Base-by-base conservation (phyloP, 2,329 filamentous ascomycete genomes). In the Aspergillus arachidicola region DNA sequence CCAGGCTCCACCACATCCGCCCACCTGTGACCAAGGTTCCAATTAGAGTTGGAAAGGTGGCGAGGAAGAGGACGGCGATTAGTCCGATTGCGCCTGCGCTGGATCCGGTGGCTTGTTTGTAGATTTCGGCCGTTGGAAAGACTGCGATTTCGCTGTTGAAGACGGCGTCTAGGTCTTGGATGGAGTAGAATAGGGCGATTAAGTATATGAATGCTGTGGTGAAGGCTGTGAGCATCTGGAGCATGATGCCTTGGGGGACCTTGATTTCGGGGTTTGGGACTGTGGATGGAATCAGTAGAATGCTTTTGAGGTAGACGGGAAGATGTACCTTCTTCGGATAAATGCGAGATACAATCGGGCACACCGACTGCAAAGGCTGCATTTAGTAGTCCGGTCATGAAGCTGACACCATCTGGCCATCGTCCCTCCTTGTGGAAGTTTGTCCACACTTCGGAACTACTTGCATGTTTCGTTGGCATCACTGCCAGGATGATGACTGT, bases 91-190 rank as follows among this genome's bases (percentile, higher is more conserved):
- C 83, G 1, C 84, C 86, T 0, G 78, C 79, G 0, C 76, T 78
- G 1, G 81, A 83, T 0, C 82, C 81, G 0, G 85, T 87, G 0
- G 85, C 85, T 73, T 88, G 86, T 30, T 73, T 80, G 74, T 91
- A 92, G 62, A 92, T 88, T 58, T 88, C 86, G 7, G 87, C 86
- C 14, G 91, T 85, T 0, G 90, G 89, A 68, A 88, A 89, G 3
- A 82, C 68, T 23, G 66, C 59, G 21, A 72, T 68, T 12, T 55
- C 76, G 36, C 83, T 83, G 61, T 79, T 77, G 21, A 86, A 80
- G 53, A 88, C 82, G 26, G 82, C 80, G 68, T 86, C 81, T 63
- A 88, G 81, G 70, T 75, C 72, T 51, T 70, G 59, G 26, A 75
- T 74, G 11, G 70, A 70, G 56, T 75, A 75, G 54, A 75, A 75